Conservation (phyloP, 768 basidiomycete species). For the Lanmaoa rubissima region DNA sequence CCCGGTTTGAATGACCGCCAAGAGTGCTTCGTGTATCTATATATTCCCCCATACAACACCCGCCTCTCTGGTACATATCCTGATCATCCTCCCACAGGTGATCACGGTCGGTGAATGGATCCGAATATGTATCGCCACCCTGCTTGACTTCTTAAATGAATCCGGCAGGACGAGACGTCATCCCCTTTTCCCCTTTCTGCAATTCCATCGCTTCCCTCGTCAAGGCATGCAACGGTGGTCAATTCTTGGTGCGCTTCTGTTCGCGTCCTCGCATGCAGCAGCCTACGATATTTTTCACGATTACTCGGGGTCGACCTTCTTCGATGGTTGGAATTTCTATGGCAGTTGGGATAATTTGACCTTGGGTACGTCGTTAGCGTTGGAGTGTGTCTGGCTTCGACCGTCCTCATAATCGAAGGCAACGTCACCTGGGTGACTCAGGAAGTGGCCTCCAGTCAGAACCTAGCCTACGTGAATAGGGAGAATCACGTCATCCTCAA, state of each 20-base stretch:
- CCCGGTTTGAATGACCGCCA: not conserved
- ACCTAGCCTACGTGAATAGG: constrained; percentile 58
- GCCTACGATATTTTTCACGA: constrained; percentile 41
- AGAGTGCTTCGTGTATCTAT: not conserved
- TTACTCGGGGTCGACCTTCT: constrained; percentile 51
- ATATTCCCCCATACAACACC: not conserved
- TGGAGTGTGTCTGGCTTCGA: not conserved
- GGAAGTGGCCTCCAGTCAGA: constrained; percentile 43
- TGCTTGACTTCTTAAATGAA: constrained; percentile 3
- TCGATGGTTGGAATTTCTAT: constrained; percentile 55
- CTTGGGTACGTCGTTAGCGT: constrained; percentile 32
- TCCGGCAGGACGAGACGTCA: not conserved
- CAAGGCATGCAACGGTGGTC: constrained; percentile 13
- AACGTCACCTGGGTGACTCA: constrained; percentile 60
- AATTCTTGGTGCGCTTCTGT: not conserved
- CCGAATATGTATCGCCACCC: constrained; percentile 2
- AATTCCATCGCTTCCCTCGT: not conserved
- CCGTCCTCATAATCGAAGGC: constrained; percentile 36
- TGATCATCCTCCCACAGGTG: not conserved
- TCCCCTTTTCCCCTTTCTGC: not conserved
- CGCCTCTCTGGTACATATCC: not conserved
- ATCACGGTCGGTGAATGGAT: not conserved
- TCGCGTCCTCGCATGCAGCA: constrained; percentile 1
- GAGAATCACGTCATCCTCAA: constrained; percentile 66
- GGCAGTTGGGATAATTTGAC: constrained; percentile 49